Percentiles rank a stretch among this genome's conserved stretches.
Evolutionary conservation across 176 grass and related monocot genomes (phyloP).

Genomic region (Coix lacrymajobi): DNA sequence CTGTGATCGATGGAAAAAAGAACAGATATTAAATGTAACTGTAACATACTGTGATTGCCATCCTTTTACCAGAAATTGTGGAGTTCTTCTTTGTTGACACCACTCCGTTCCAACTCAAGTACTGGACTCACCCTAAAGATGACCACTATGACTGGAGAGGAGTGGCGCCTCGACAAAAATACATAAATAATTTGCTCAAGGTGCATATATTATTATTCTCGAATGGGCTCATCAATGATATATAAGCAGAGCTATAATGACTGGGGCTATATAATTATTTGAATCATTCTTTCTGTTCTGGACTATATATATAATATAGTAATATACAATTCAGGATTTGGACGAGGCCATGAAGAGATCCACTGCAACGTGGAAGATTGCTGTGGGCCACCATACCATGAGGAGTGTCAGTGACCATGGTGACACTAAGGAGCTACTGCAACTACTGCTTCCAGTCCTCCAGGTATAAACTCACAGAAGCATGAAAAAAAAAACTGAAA

Average conservation of each 20-base stretch:
- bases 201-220: neutral
- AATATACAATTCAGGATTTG: conserved; percentile 48
- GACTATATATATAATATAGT: too few species aligned
- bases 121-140: conserved; percentile 51
- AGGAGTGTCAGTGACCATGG: conserved; percentile 91
- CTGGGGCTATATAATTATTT: neutral
- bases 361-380: conserved; percentile 82
- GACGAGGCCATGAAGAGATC: conserved; percentile 70
- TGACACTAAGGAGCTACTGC: conserved; percentile 76
- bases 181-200: conserved; percentile 53
- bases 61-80: conserved; percentile 36
- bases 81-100: conserved; percentile 79
- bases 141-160: conserved; percentile 66
- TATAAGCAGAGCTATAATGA: neutral
- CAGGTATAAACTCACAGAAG: conserved; percentile 39
- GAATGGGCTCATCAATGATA: neutral
- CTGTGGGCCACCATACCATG: conserved; percentile 88
- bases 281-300: neutral
- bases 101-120: conserved; percentile 48
- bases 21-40: neutral
- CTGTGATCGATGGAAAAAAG: too few species aligned
- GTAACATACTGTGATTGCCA: neutral
- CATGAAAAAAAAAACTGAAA: too few species aligned
- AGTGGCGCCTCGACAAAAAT: conserved; percentile 43
- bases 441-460: conserved; percentile 72